Evolutionary conservation across 1,284 basidiomycete genomes (phyloP), one percentile per base, ranked within the genome.

Genomic region (Sutorius eximius): DNA sequence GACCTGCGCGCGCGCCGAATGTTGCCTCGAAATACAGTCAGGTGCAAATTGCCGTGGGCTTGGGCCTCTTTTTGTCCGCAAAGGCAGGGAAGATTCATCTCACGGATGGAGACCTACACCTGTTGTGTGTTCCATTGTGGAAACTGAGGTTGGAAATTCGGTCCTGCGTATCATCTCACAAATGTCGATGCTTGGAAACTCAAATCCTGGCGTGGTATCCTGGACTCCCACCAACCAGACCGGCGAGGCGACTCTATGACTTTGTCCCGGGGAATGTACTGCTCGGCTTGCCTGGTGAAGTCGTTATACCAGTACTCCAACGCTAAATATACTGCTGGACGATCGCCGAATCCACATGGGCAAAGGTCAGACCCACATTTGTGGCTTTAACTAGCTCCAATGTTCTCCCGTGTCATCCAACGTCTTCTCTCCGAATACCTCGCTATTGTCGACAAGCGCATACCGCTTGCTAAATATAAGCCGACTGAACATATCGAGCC

Each of bases 391-490:
- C 64, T 59, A 69, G 1, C 42, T 34, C 67, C 62, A 70, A 20
- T 66, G 46, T 29, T 61, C 60, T n/a, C n/a, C 24, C 32, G 37
- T 18, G 12, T 29, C 33, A 15, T 51, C 38, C 15, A 24, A 24
- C 3, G 24, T 30, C 9, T 29, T 29, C 15, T 42, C 46, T 32
- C 20, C 54, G 18, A 61, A 16, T 38, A 53, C 46, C 1, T 63
- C 63, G 11, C 43, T 24, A 8, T 76, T 71, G 3, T 76, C 70
- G 20, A 77, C 67, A 52, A 78, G 78, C 13, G 78, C 82, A 58
- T 85, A 85, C 53, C 70, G 72, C 61, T 77, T 74, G 18, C 76
- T 77, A 50, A 71, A 67, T 33, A 83, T 63, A 18, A 48, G 51
- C 13, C 36, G 55, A 13, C 69, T 69, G 18, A 78, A 42, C 7